Percentiles rank a stretch among this genome's conserved stretches.
These are phyloP conservation scores for Exserohilum turcica DNA, from an alignment of 2,329 filamentous ascomycete genomes.

Conservation along the genomic window DNA sequence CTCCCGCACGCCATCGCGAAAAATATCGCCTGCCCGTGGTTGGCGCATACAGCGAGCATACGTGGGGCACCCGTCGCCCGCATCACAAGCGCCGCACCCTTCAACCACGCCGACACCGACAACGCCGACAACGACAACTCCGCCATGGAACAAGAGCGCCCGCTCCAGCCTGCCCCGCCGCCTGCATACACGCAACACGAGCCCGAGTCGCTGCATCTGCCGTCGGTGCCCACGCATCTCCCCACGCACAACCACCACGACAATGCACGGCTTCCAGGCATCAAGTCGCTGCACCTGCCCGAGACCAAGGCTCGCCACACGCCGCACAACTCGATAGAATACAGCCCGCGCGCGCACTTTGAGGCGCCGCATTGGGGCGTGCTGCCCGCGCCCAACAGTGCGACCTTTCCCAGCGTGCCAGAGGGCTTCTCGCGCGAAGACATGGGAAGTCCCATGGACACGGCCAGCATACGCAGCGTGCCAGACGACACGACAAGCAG, in stretches of 20 bases:
- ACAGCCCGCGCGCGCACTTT: constrained; percentile 40
- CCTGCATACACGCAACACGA: constrained; percentile 52
- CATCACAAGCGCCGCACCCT: constrained; percentile 4
- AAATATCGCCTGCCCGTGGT: background rate
- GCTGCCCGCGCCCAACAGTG: constrained; percentile 32
- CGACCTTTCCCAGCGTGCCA: constrained; percentile 42
- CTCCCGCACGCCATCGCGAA: background rate
- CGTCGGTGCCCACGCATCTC: constrained; percentile 50
- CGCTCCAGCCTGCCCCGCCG: constrained; percentile 48
- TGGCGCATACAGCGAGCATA: constrained; percentile 4
- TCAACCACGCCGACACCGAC: background rate
- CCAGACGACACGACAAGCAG: constrained; percentile 40
- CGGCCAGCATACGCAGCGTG: constrained; percentile 50
- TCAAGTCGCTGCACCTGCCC: constrained; percentile 52
- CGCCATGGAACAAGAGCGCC: constrained; percentile 40
- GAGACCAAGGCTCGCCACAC: constrained; percentile 33
- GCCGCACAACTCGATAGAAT: constrained; percentile 39
- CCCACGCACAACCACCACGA: constrained; percentile 24
- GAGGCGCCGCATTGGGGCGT: constrained; percentile 34
- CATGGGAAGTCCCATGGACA: constrained; percentile 52
- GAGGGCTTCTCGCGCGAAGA: constrained; percentile 37
- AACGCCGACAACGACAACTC: background rate
- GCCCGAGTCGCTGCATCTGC: constrained; percentile 48
- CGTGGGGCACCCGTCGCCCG: constrained; percentile 19
- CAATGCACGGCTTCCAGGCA: constrained; percentile 49